phyloP scores from a whole-genome alignment of 176 grass and related monocot species.

The Raddia distichophylla region DNA sequence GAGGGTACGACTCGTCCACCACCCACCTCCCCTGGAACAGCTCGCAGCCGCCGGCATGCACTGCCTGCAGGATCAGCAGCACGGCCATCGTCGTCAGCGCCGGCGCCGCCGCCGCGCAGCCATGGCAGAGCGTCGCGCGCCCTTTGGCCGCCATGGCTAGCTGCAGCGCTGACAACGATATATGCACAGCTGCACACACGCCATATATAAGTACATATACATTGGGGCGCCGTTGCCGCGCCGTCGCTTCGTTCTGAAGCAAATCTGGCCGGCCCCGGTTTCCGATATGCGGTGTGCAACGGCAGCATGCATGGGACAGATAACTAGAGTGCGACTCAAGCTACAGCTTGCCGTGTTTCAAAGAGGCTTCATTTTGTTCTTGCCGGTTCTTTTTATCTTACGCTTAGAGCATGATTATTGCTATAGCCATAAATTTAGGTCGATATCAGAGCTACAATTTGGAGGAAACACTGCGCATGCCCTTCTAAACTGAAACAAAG shows the following conservation, averaged over 20 bases:
- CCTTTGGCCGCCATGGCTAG: too few relatives aligned
- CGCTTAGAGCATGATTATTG: too few relatives aligned
- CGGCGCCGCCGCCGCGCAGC: background rate
- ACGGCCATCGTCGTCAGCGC: background rate
- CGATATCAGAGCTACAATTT: too few relatives aligned
- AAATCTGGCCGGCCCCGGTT: background rate
- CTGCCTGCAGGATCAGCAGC: background rate
- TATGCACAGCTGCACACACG: too few relatives aligned
- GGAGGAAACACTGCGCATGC: too few relatives aligned
- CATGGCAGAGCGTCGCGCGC: background rate
- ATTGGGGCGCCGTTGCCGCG: background rate
- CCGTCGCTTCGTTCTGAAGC: conserved; percentile 34
- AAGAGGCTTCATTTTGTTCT: background rate
- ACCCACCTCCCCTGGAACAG: conserved; percentile 67
- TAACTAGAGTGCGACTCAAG: conserved; percentile 41
- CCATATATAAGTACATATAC: background rate
- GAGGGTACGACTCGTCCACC: conserved; percentile 65
- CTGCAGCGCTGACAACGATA: too few relatives aligned
- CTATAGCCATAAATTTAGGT: too few relatives aligned
- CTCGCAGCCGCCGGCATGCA: conserved; percentile 35
- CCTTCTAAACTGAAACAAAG: too few relatives aligned
- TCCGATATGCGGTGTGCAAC: background rate
- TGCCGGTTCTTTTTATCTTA: too few relatives aligned
- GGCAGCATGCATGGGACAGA: conserved; percentile 8
- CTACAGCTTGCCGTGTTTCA: background rate